Evolutionary conservation across 2,329 filamentous ascomycete species (phyloP), one percentile per base, ranked within the genome.

Genomic region (Talaromyces sp.): DNA sequence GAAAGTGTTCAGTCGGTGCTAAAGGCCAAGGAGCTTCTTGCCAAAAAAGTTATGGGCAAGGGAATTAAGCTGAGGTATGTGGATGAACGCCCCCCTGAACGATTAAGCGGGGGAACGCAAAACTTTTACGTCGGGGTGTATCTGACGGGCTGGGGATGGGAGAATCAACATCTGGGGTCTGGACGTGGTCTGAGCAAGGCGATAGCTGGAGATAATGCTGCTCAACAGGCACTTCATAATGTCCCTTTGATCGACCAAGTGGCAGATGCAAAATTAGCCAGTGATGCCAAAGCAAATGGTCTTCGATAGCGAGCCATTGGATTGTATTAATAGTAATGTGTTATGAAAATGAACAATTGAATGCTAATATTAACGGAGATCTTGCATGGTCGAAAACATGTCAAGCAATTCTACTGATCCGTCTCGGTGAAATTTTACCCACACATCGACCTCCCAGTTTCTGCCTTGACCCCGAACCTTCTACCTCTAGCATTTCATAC

Each of bases 31-130:
- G 80, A 83, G 9, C 67, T 75, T 31, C 73, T 89, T 5, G 75
- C 77, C 10, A 78, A 77, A 53, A 69, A 75, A 29, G 79, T 92
- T 9, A 80, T 82, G 56, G 80, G 79, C 1, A 84, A 78, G 53
- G 85, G 84, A 1, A 77, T 89, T 50, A 82, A 76, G 58, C 73
- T 92, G 14, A 77, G 80, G 14, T 93, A 91, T 68, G 77, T 74
- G n/a, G 74, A 79, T 43, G 78, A 80, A 59, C 71, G 67, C 31
- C 67, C 70, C 2, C 68, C 71, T 11, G 50, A 74, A 24, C 63
- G 70, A 27, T 65, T 71, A 50, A 69, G 70, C 46, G 71, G 72
- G 29, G 76, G 77, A 11, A 72, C 69, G 10, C 72, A 78, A 58
- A 74, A 69, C 1, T 81, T 76, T 59, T 78, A 71, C 59, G 70